A percentile compares a stretch with the other conserved stretches of the same genome.
Conservation (phyloP, 2,329 filamentous ascomycete genomes). For the Calonectria pteridis region DNA sequence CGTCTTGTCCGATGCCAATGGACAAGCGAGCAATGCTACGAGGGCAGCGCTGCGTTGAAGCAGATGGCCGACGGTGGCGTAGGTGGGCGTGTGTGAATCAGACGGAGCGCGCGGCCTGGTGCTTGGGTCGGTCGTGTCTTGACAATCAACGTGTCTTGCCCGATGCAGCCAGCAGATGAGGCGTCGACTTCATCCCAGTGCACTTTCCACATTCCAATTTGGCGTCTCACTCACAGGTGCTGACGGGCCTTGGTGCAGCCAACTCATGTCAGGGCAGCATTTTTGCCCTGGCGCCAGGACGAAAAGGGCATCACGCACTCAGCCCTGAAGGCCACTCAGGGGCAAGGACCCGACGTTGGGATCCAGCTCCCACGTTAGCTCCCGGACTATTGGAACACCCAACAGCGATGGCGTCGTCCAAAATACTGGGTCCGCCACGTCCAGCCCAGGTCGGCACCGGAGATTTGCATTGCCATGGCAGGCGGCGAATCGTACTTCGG, state of each 20-base stretch:
- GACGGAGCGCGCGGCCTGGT: background rate
- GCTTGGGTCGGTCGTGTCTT: background rate
- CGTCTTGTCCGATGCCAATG: background rate
- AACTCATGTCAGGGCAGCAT: background rate
- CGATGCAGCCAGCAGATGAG: background rate
- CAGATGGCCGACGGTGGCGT: background rate
- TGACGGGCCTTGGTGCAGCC: background rate
- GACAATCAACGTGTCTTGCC: background rate
- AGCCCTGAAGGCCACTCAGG: background rate
- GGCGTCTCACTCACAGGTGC: background rate
- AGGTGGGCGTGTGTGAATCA: background rate
- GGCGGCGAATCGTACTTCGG: background rate
- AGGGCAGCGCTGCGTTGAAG: background rate
- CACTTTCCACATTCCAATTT: conserved; percentile 23
- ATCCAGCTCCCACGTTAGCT: conserved; percentile 29
- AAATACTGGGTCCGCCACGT: background rate
- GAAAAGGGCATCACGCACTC: conserved; percentile 8
- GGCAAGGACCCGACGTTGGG: conserved; percentile 6
- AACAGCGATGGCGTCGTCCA: conserved; percentile 3
- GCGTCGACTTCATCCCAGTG: conserved; percentile 1
- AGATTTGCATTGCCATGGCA: conserved; percentile 10
- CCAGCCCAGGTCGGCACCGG: background rate
- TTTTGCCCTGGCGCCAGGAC: conserved; percentile 9
- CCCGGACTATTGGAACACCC: conserved; percentile 20
- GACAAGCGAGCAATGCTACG: background rate